phyloP scores from a whole-genome alignment of 768 basidiomycete genomes.

The Suillus americanus region DNA sequence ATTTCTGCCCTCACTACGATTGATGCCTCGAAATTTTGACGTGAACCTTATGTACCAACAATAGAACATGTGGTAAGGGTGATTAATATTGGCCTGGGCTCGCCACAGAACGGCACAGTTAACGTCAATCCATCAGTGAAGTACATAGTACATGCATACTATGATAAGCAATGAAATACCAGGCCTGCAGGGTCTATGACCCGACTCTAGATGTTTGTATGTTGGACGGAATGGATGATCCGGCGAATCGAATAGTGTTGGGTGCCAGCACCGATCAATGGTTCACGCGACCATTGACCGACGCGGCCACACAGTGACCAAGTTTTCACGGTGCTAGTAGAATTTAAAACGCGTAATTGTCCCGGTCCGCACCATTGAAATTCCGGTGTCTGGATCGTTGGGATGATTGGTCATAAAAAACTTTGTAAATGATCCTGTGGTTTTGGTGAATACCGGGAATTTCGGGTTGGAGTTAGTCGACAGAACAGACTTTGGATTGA shows the following conservation, averaged over 20 bases:
- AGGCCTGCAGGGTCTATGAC: background rate
- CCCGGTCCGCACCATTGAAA: background rate
- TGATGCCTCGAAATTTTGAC: background rate
- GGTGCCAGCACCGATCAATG: no score
- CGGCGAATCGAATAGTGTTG: no score
- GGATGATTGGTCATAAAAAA: background rate
- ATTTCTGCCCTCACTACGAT: no score
- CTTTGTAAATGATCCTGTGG: background rate
- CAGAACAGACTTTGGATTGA: no score
- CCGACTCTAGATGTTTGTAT: no score
- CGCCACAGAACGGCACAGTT: background rate
- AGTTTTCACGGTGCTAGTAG: background rate
- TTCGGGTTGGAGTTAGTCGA: background rate
- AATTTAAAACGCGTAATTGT: background rate
- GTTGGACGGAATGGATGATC: no score
- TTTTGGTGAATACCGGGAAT: background rate
- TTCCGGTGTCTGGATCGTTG: constrained; percentile 5
- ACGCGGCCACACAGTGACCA: no score
- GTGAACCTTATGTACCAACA: background rate
- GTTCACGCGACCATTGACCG: background rate
- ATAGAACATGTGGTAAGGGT: background rate
- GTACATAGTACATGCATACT: background rate
- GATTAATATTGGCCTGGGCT: background rate
- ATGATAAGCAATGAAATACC: background rate
- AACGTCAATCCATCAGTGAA: background rate